phyloP scores from a whole-genome alignment of 2,329 filamentous ascomycete genomes.

The Colletotrichum shisoi region DNA sequence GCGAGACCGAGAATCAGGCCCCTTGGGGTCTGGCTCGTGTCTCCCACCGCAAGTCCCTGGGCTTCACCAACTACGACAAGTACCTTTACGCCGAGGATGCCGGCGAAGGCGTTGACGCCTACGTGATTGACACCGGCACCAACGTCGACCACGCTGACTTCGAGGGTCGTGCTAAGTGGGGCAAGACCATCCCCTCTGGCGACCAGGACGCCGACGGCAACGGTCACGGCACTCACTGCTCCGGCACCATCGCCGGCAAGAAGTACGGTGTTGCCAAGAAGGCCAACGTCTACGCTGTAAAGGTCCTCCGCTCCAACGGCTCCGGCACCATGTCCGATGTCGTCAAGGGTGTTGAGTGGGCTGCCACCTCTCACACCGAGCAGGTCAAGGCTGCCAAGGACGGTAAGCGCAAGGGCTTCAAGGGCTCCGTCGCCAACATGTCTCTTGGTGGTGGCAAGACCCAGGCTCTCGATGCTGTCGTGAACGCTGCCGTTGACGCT shows the following conservation, averaged over 20 bases:
- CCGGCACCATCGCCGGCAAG: slow-evolving; percentile 95
- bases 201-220: slow-evolving; percentile 94
- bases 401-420: slow-evolving; percentile 94
- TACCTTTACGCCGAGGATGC: slow-evolving; percentile 90
- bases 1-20: slow-evolving; percentile 83
- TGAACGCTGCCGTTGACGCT: slow-evolving; percentile 89
- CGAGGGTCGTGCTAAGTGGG: slow-evolving; percentile 93
- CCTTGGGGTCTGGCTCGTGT: slow-evolving; percentile 99
- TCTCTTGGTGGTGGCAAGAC: slow-evolving; percentile 98
- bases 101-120: slow-evolving; percentile 97
- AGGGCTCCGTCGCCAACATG: slow-evolving; percentile 99
- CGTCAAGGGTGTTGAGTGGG: slow-evolving; percentile 97
- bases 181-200: slow-evolving; percentile 88
- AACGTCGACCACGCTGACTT: slow-evolving; percentile 96
- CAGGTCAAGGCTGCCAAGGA: slow-evolving; percentile 81
- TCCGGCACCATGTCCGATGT: slow-evolving; percentile 99
- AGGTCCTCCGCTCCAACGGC: slow-evolving; percentile 96
- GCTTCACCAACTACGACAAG: slow-evolving; percentile 96
- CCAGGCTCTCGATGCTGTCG: slow-evolving; percentile 84
- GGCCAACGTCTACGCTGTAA: slow-evolving; percentile 94
- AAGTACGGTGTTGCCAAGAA: slow-evolving; percentile 99
- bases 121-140: slow-evolving; percentile 97
- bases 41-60: slow-evolving; percentile 87
- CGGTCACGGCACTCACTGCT: slow-evolving; percentile 98
- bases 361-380: slow-evolving; percentile 79